Conservation (phyloP, 306 rosid genomes). For the Cucumis hystrix region DNA sequence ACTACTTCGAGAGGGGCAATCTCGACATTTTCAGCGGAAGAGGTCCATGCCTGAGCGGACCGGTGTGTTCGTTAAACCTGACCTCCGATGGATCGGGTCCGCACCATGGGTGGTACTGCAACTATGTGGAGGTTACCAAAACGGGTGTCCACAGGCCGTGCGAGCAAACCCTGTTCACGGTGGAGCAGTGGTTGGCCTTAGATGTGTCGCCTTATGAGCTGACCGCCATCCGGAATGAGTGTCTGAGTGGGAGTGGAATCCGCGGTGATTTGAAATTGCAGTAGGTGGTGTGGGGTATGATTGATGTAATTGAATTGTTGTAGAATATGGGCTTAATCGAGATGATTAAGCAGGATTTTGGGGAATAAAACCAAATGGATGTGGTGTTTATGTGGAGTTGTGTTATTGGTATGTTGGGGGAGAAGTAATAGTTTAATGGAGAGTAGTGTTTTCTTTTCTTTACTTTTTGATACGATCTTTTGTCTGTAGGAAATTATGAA, state of each 20-base stretch:
- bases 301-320: background rate
- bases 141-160: constrained; percentile 49
- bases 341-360: no score
- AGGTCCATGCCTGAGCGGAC: constrained; percentile 44
- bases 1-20: constrained; percentile 86
- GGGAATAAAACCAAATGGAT: no score
- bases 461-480: no score
- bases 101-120: constrained; percentile 86
- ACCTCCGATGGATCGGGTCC: constrained; percentile 66
- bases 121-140: constrained; percentile 60
- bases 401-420: no score
- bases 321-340: background rate
- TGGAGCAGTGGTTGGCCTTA: constrained; percentile 81
- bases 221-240: constrained; percentile 31
- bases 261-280: background rate
- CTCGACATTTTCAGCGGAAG: constrained; percentile 77
- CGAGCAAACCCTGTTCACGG: constrained; percentile 24
- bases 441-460: no score
- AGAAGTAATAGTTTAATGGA: no score
- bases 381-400: no score
- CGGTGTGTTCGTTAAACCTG: constrained; percentile 59
- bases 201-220: constrained; percentile 61
- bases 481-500: no score
- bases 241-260: constrained; percentile 5
- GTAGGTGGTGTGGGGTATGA: background rate